phyloP scores from a whole-genome alignment of 2,329 filamentous ascomycete species.

The Bipolaris cookei region DNA sequence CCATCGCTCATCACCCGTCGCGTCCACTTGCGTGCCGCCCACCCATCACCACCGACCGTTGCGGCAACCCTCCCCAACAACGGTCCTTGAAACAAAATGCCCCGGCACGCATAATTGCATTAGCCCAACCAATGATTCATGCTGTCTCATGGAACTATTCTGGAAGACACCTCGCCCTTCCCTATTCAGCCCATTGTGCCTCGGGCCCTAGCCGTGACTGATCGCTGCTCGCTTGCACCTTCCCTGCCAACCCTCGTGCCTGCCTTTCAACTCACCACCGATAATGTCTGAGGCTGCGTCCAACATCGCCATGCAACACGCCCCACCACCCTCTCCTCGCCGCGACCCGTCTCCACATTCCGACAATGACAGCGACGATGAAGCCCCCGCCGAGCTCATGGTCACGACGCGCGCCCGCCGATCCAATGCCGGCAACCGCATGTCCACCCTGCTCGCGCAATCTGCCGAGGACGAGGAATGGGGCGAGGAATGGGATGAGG shows the following conservation, averaged over 20 bases:
- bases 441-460: conserved; percentile 48
- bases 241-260: conserved; percentile 18
- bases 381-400: conserved; percentile 45
- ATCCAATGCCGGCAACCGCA: conserved; percentile 52
- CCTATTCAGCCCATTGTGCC: conserved; percentile 27
- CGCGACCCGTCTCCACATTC: conserved; percentile 20
- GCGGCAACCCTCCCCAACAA: neutral
- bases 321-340: conserved; percentile 20
- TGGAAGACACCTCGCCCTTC: conserved; percentile 33
- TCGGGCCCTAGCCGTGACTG: conserved; percentile 22
- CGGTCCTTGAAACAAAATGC: conserved; percentile 36
- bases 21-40: conserved; percentile 9
- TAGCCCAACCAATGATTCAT: neutral
- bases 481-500: conserved; percentile 69
- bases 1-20: conserved; percentile 10
- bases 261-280: conserved; percentile 2
- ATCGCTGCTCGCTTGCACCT: conserved; percentile 34
- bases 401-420: conserved; percentile 47
- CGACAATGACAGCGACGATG: conserved; percentile 37
- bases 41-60: neutral
- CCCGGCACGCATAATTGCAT: conserved; percentile 25
- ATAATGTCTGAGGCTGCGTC: conserved; percentile 26
- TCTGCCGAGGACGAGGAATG: conserved; percentile 45
- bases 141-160: conserved; percentile 32
- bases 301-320: conserved; percentile 18